These are phyloP conservation scores for Paraconiothyrium brasiliense DNA, from an alignment of 2,329 filamentous ascomycete genomes.

Conservation along the genomic window DNA sequence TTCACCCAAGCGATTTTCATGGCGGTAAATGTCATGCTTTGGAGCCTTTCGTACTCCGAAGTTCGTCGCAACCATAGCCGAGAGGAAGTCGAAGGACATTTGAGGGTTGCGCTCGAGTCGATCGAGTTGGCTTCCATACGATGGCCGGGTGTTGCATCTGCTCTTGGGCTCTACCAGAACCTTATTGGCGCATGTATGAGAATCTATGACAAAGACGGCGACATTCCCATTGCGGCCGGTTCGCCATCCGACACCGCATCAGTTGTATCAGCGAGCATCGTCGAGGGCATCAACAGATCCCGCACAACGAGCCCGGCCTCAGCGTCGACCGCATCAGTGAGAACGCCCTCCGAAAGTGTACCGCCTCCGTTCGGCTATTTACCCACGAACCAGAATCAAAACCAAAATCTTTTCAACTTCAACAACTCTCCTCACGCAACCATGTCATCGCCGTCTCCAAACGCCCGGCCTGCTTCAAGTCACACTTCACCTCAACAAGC, in stretches of 20 bases:
- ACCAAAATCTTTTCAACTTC: conserved; percentile 36
- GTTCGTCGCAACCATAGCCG: conserved; percentile 77
- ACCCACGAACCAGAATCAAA: conserved; percentile 40
- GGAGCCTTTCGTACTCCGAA: conserved; percentile 87
- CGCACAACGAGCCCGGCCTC: conserved; percentile 57
- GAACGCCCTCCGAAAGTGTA: conserved; percentile 47
- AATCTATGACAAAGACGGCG: conserved; percentile 75
- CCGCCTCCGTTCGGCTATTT: conserved; percentile 50
- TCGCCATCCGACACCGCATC: conserved; percentile 60
- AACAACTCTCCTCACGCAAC: conserved; percentile 28
- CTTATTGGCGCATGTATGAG: conserved; percentile 86
- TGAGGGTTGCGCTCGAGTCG: conserved; percentile 78
- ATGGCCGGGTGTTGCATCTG: conserved; percentile 90
- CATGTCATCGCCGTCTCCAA: conserved; percentile 30
- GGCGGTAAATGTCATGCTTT: conserved; percentile 89
- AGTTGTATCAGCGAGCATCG: conserved; percentile 49
- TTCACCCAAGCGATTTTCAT: conserved; percentile 91
- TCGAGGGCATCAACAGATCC: conserved; percentile 55
- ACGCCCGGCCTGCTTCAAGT: conserved; percentile 29
- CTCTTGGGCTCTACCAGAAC: conserved; percentile 85
- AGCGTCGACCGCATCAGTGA: conserved; percentile 49
- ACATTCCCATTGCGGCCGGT: conserved; percentile 58
- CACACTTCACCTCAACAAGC: conserved; percentile 41
- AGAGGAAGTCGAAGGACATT: conserved; percentile 78
- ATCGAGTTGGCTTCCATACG: conserved; percentile 82